Evolutionary conservation across 2,329 filamentous ascomycete genomes (phyloP), one percentile per base, ranked within the genome.

Genomic region (Aureobasidium melanogenum): DNA sequence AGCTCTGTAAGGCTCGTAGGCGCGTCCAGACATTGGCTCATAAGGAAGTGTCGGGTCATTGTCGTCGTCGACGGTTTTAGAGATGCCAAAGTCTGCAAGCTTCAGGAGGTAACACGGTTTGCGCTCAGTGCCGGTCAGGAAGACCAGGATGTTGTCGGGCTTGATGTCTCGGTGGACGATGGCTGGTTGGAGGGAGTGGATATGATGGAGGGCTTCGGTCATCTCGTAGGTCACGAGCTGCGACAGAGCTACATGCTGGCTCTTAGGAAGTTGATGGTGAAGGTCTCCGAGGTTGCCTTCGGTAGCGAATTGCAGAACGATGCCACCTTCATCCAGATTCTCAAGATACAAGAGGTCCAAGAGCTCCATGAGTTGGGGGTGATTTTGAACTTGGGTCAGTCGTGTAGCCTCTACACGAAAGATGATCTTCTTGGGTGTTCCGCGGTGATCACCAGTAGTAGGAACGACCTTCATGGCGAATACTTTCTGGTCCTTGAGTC

Each of bases 141-240:
- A 58, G 34, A 47, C 50, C 17, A 62, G 28, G 32, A 62, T 62
- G 41, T 59, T 62, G 44, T 38, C 54, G 14, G 54, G 54, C 26
- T 62, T 59, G 44, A 62, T 46, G 38, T 62, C 61, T 46, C 48
- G 38, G 46, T 62, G 61, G 3, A 57, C 41, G 24, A 52, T 62
- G 5, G 28, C 38, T 44, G 52, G 52, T 1, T 30, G 28, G 8
- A 39, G 30, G 9, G 55, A 48, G 24, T 63, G 54, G 30, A 62
- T 43, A 28, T 44, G n/a, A 8, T 44, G 26, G 7, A 60, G 32
- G 14, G 57, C 57, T 15, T 43, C 44, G 8, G 41, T 28, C 44
- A 60, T 60, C 14, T 60, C 32, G 15, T 50, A 26, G 38, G 44
- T 17, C n/a, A 52, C 43, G 17, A 12, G 28, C 26, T 50, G 32